phyloP scores from a whole-genome alignment of 495 filamentous ascomycete species.

The Penicillium desertorum region DNA sequence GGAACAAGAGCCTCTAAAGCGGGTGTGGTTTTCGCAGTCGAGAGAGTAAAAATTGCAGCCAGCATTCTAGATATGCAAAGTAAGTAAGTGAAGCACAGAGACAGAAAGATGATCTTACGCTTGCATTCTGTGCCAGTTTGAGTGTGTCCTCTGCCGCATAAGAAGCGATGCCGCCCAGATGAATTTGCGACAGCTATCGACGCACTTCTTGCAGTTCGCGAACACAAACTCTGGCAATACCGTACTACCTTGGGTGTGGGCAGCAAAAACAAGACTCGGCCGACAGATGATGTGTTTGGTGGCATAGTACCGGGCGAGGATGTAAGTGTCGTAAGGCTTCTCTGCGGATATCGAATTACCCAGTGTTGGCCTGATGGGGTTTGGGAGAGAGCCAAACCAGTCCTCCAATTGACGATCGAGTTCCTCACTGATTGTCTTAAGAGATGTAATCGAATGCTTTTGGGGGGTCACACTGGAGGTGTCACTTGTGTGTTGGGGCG shows the following conservation, averaged over 20 bases:
- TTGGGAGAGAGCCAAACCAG: constrained; percentile 19
- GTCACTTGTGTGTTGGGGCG: constrained; percentile 5
- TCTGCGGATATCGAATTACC: constrained; percentile 2
- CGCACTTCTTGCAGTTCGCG: constrained; percentile 19
- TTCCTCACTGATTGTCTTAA: constrained; percentile 19
- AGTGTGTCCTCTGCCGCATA: constrained; percentile 17
- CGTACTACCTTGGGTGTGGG: constrained; percentile 5
- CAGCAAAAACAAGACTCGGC: constrained; percentile 20
- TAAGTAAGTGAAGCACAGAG: not conserved
- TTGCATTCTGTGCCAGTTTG: constrained; percentile 22
- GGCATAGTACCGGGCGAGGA: constrained; percentile 22
- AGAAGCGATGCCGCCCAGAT: constrained; percentile 12
- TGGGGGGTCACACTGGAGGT: not conserved
- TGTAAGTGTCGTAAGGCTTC: constrained; percentile 16
- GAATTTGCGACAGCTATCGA: constrained; percentile 23
- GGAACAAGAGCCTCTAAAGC: constrained; percentile 17
- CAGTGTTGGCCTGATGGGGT: constrained; percentile 16
- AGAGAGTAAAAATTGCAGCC: constrained; percentile 22
- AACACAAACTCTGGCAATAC: constrained; percentile 14
- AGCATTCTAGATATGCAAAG: constrained; percentile 8
- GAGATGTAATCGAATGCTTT: constrained; percentile 15
- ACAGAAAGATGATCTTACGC: constrained; percentile 9
- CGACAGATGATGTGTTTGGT: constrained; percentile 24
- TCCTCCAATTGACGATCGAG: constrained; percentile 19
- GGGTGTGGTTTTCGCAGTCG: constrained; percentile 21